phyloP scores from a whole-genome alignment of 768 basidiomycete species.

The Cantharellus anzutake region DNA sequence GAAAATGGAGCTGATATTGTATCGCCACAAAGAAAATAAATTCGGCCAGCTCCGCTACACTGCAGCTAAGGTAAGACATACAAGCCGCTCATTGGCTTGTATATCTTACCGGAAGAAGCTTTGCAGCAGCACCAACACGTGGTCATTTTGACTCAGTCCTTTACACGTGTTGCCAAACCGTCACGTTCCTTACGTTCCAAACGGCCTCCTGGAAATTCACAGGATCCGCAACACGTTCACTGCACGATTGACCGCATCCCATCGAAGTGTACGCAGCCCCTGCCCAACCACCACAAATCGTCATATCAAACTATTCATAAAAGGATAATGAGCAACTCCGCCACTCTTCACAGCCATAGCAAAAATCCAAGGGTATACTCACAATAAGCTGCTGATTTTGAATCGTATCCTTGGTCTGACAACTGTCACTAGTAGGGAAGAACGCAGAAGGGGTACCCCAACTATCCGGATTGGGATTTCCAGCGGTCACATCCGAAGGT shows the following conservation, averaged over 20 bases:
- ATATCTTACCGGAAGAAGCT: too few species aligned
- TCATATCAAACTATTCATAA: slow-evolving; percentile 16
- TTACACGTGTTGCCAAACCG: neutral
- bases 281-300: slow-evolving; percentile 28
- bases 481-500: slow-evolving; percentile 19
- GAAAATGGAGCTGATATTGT: too few species aligned
- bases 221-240: slow-evolving; percentile 29
- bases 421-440: slow-evolving; percentile 18
- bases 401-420: slow-evolving; percentile 22
- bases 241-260: slow-evolving; percentile 20
- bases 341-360: neutral
- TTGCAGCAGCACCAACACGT: too few species aligned
- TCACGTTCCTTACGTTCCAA: neutral
- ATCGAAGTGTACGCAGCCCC: slow-evolving; percentile 16
- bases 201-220: slow-evolving; percentile 25
- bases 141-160: too few species aligned
- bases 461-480: slow-evolving; percentile 21
- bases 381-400: slow-evolving; percentile 21
- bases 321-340: neutral
- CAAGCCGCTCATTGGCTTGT: too few species aligned
- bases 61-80: too few species aligned
- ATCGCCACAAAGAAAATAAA: too few species aligned
- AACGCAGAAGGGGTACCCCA: slow-evolving; percentile 26
- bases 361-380: neutral
- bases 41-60: too few species aligned